phyloP scores from a whole-genome alignment of 1,284 basidiomycete genomes.

The Omphalotus olearius region DNA sequence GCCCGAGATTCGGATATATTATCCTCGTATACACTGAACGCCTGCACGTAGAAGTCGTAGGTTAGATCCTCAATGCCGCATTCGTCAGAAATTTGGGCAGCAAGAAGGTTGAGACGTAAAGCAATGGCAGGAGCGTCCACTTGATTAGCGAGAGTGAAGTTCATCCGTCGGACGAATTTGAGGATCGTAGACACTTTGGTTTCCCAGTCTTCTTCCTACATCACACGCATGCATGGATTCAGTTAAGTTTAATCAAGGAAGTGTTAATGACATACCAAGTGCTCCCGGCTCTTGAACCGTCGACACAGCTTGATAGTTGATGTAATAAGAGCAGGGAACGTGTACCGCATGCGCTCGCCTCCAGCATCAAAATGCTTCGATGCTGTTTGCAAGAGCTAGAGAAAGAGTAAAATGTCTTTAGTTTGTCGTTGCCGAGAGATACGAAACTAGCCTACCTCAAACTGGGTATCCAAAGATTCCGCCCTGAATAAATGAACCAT shows the following conservation, averaged over 20 bases:
- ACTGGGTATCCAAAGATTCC: constrained; percentile 81
- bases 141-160: constrained; percentile 85
- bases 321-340: constrained; percentile 91
- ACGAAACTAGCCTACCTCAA: constrained; percentile 56
- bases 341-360: constrained; percentile 91
- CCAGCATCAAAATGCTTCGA: constrained; percentile 84
- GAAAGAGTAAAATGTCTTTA: constrained; percentile 3
- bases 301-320: constrained; percentile 87
- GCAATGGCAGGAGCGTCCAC: constrained; percentile 90
- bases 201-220: constrained; percentile 80
- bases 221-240: constrained; percentile 4
- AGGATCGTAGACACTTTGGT: constrained; percentile 78
- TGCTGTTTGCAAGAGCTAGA: constrained; percentile 82
- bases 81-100: constrained; percentile 89
- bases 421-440: neutral
- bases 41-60: constrained; percentile 94
- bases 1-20: constrained; percentile 89
- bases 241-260: neutral
- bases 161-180: constrained; percentile 90
- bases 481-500: constrained; percentile 93
- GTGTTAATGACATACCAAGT: constrained; percentile 38
- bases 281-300: constrained; percentile 78
- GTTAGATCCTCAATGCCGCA: constrained; percentile 91
- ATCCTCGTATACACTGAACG: constrained; percentile 94
- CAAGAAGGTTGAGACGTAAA: constrained; percentile 88